Evolutionary conservation across 2,329 filamentous ascomycete genomes (phyloP).

Genomic region (Aspergillus sojae): DNA sequence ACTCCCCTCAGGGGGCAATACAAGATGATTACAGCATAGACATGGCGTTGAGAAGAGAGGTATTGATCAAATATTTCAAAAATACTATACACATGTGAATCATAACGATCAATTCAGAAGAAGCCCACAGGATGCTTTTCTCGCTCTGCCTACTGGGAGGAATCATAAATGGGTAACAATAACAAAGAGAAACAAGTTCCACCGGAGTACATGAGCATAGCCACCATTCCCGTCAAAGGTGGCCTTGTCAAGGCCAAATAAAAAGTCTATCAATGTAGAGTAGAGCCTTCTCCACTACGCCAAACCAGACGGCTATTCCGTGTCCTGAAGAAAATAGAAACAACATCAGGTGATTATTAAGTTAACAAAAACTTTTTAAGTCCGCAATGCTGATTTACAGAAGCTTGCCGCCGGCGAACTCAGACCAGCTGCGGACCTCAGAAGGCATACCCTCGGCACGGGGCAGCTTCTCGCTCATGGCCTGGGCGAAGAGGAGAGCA

Average conservation of each 20-base stretch:
- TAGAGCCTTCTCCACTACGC: conserved; percentile 31
- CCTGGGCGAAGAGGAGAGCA: conserved; percentile 91
- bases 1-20: neutral
- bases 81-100: conserved; percentile 11
- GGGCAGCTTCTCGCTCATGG: conserved; percentile 95
- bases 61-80: neutral
- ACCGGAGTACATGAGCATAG: conserved; percentile 17
- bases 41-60: neutral
- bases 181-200: conserved; percentile 16
- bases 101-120: conserved; percentile 15
- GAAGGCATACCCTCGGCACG: conserved; percentile 82
- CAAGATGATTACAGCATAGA: neutral
- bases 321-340: conserved; percentile 19
- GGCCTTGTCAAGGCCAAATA: conserved; percentile 23
- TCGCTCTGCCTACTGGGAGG: conserved; percentile 30
- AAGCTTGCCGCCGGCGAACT: conserved; percentile 78
- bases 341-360: conserved; percentile 23
- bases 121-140: conserved; percentile 29
- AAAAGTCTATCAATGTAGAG: conserved; percentile 37
- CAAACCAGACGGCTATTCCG: conserved; percentile 24
- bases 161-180: conserved; percentile 13
- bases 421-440: conserved; percentile 92
- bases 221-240: conserved; percentile 9
- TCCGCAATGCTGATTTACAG: conserved; percentile 37
- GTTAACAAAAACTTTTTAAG: conserved; percentile 24